These are phyloP conservation scores for Dipodascus geniculatus DNA, from an alignment of 805 yeast species.

Conservation along the genomic window DNA sequence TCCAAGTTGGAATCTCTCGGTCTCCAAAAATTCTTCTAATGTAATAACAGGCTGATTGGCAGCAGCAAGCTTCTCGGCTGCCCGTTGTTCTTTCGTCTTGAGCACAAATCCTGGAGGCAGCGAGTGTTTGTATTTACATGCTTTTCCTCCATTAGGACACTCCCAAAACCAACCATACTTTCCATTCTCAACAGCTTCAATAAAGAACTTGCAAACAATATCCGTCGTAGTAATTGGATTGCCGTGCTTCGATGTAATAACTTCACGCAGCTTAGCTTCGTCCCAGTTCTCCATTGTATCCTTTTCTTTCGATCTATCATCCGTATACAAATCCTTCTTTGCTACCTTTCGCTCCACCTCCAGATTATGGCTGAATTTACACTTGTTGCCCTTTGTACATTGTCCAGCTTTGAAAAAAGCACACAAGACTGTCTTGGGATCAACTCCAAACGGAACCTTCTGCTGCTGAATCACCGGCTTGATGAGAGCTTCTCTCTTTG, in stretches of 20 bases:
- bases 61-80: slow-evolving; percentile 73
- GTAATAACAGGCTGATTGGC: slow-evolving; percentile 84
- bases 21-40: slow-evolving; percentile 88
- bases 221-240: slow-evolving; percentile 91
- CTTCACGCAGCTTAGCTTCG: slow-evolving; percentile 83
- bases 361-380: slow-evolving; percentile 90
- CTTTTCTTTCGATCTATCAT: slow-evolving; percentile 61
- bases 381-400: slow-evolving; percentile 53
- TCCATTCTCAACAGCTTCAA: slow-evolving; percentile 94
- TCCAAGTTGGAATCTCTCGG: slow-evolving; percentile 81
- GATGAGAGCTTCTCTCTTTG: slow-evolving; percentile 75
- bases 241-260: slow-evolving; percentile 85
- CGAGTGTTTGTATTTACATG: slow-evolving; percentile 90
- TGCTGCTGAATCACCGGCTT: slow-evolving; percentile 56
- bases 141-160: slow-evolving; percentile 89
- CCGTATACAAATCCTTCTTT: slow-evolving; percentile 88
- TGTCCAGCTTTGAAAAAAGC: slow-evolving; percentile 76
- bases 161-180: slow-evolving; percentile 99
- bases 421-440: slow-evolving; percentile 90
- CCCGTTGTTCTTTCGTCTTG: slow-evolving; percentile 93
- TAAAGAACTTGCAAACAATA: slow-evolving; percentile 83
- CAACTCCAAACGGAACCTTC: slow-evolving; percentile 93
- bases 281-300: slow-evolving; percentile 98
- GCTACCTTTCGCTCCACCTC: slow-evolving; percentile 75
- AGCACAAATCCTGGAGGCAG: slow-evolving; percentile 94